phyloP scores from a whole-genome alignment of 768 basidiomycete genomes.

The Leccinum uliginosum region DNA sequence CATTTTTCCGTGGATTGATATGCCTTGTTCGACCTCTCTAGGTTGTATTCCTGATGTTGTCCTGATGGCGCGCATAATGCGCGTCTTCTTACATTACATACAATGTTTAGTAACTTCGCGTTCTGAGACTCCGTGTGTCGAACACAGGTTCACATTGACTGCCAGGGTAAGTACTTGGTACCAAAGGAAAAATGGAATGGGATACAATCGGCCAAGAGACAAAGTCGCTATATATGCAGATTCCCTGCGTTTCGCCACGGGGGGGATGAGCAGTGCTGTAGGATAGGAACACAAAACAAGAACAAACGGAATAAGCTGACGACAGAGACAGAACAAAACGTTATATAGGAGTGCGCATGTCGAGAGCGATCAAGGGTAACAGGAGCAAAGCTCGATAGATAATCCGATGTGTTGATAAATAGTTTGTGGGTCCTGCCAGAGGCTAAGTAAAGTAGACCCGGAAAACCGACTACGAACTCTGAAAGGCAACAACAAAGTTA shows the following conservation, averaged over 20 bases:
- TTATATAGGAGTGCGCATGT: constrained; percentile 33
- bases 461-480: constrained; percentile 16
- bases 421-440: constrained; percentile 25
- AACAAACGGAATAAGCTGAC: constrained; percentile 24
- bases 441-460: constrained; percentile 15
- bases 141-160: background rate
- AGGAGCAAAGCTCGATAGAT: constrained; percentile 30
- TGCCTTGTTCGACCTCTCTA: background rate
- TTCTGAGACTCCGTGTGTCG: background rate
- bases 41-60: constrained; percentile 15
- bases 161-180: background rate
- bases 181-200: background rate
- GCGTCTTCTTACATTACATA: constrained; percentile 7
- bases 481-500: constrained; percentile 9
- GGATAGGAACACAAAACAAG: constrained; percentile 29
- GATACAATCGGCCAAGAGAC: constrained; percentile 14
- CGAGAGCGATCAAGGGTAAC: constrained; percentile 36
- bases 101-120: constrained; percentile 1
- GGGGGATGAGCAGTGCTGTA: constrained; percentile 2
- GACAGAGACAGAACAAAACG: constrained; percentile 32
- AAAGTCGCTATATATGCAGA: constrained; percentile 3
- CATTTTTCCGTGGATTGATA: background rate
- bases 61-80: background rate
- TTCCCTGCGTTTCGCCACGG: constrained; percentile 7
- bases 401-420: constrained; percentile 27